Percentiles rank a stretch among this genome's conserved stretches.
Evolutionary conservation across 2,329 filamentous ascomycete genomes (phyloP).

Genomic region (Colletotrichum sp.): DNA sequence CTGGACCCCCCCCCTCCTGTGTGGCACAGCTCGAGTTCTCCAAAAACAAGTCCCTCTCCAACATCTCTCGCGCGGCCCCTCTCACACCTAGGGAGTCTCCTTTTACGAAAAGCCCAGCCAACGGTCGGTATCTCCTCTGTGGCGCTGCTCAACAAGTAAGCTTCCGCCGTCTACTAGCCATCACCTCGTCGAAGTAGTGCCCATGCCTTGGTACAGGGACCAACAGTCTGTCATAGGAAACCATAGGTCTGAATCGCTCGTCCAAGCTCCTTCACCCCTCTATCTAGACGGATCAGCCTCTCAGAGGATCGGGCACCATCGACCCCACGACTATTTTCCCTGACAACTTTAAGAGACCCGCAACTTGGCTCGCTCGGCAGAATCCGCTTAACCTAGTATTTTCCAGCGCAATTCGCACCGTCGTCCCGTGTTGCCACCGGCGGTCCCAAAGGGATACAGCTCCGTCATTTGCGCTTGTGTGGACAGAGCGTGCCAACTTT

Average conservation of each 20-base stretch:
- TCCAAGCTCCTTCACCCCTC: not conserved
- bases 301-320: not conserved
- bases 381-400: not conserved
- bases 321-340: not conserved
- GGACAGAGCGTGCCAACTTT: constrained; percentile 1
- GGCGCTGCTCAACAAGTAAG: not conserved
- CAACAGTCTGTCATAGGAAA: not conserved
- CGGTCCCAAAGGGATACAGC: not conserved
- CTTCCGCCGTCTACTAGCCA: not conserved
- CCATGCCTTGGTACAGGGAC: constrained; percentile 4
- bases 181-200: not conserved
- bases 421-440: not conserved
- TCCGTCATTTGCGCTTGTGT: not conserved
- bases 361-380: not conserved
- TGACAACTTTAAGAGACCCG: not conserved
- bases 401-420: not conserved
- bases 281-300: not conserved
- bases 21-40: not conserved
- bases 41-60: not conserved
- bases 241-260: not conserved
- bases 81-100: not conserved
- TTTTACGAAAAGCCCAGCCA: not conserved
- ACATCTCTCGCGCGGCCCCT: not conserved
- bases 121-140: not conserved
- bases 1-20: not conserved